Evolutionary conservation across 2,329 filamentous ascomycete genomes (phyloP), one percentile per base, ranked within the genome.

Genomic region (Didymella pinodella): DNA sequence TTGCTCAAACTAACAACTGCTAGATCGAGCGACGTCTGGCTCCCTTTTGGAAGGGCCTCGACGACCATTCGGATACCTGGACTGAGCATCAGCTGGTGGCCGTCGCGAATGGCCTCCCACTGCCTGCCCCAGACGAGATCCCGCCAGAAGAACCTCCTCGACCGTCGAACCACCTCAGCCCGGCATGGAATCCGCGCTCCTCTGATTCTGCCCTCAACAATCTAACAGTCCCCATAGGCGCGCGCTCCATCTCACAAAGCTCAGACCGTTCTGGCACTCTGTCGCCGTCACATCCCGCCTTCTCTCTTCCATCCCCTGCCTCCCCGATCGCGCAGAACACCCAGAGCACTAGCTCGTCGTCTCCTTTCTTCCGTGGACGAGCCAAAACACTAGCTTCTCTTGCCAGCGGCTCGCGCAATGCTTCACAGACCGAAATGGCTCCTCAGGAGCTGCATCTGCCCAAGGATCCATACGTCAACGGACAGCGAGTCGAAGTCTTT

Each of bases 1-100:
- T 38, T 7, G 22, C 32, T 4, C 7, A 48, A 43, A 32, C 53
- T 61, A 12, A 69, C 60, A 63, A 20, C 32, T 38, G 38, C n/a
- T 72, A 98, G 94, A 93, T 99, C 75, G 95, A 99, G 78, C 86
- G 95, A 67, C 89, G 90, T 62, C 80, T 99, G 62, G 95, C 95
- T 41, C 95, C 95, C 0, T 99, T 99, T 77, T 99, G 94, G 93
- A 89, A 90, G 73, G 95, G 95, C 5, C 82, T 99, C 4, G 90
- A 97, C 64, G 93, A 98, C 76, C 92, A 95, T 77, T 90, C 89
- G 16, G 86, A 91, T 22, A 90, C 87, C 51, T 99, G 95, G 95
- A 90, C 92, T 12, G 95, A 99, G 72, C 89, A 95, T 77, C 95
- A 99, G 78, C 86, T 99, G n/a, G 87, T 97, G 69, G 93, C 94